Percentiles rank a stretch among this genome's conserved stretches.
These are phyloP conservation scores for Astragalus membranaceus DNA, from an alignment of 306 rosid genomes.

Conservation along the genomic window DNA sequence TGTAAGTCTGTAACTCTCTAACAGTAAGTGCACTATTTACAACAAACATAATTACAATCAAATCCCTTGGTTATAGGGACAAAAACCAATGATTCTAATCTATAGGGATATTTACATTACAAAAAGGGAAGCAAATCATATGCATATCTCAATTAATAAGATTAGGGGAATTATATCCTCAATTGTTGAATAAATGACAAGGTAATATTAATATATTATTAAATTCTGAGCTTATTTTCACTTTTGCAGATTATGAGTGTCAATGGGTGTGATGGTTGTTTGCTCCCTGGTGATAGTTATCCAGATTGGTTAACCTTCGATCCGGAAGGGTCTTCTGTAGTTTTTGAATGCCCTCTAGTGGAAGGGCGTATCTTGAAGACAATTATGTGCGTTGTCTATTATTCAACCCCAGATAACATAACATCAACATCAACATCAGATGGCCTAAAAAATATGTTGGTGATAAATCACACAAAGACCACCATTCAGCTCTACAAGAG, in stretches of 20 bases:
- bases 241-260: background rate
- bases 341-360: conserved; percentile 9
- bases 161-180: background rate
- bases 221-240: background rate
- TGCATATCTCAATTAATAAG: too few relatives aligned
- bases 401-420: background rate
- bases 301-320: conserved; percentile 12
- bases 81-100: too few relatives aligned
- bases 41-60: too few relatives aligned
- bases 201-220: background rate
- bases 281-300: background rate
- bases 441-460: background rate
- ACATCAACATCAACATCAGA: background rate
- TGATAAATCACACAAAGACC: conserved; percentile 8
- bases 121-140: too few relatives aligned
- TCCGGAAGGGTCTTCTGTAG: background rate
- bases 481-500: conserved; percentile 9
- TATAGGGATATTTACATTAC: too few relatives aligned
- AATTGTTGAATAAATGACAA: background rate
- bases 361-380: conserved; percentile 14
- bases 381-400: conserved; percentile 3
- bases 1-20: too few relatives aligned
- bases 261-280: background rate
- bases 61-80: too few relatives aligned
- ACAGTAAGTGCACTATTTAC: too few relatives aligned